Evolutionary conservation across 371 early-diverging fungal genomes (phyloP).

Genomic region (Blakeslea trispora): DNA sequence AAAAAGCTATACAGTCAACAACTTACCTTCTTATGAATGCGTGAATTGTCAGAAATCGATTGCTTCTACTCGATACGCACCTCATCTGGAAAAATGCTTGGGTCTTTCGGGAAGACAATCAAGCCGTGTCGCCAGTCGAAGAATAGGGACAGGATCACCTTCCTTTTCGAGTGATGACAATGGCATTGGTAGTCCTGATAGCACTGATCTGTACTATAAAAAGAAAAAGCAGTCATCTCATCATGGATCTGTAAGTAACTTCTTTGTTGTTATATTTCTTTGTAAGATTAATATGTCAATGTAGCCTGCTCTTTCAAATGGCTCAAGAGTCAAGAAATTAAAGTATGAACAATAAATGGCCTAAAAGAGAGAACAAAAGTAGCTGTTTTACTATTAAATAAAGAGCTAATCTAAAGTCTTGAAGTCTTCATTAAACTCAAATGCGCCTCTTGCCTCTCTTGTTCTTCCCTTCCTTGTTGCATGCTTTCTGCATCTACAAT

Average conservation of each 20-base stretch:
- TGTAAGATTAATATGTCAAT: neutral
- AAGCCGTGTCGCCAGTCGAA: slow-evolving; percentile 63
- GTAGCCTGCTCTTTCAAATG: slow-evolving; percentile 23
- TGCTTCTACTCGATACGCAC: slow-evolving; percentile 83
- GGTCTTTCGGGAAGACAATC: slow-evolving; percentile 77
- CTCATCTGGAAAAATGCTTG: slow-evolving; percentile 89
- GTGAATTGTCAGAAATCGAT: slow-evolving; percentile 74
- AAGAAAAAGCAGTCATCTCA: slow-evolving; percentile 9
- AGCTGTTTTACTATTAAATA: neutral
- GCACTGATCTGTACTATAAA: slow-evolving; percentile 16
- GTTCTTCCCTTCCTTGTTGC: neutral
- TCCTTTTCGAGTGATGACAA: slow-evolving; percentile 31
- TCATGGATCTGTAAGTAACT: slow-evolving; percentile 18
- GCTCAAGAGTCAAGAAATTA: slow-evolving; percentile 36
- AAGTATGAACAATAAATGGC: slow-evolving; percentile 20
- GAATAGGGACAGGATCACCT: slow-evolving; percentile 35
- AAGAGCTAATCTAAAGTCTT: no score
- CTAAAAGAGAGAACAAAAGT: neutral
- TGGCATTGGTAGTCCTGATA: slow-evolving; percentile 18
- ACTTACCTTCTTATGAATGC: slow-evolving; percentile 71
- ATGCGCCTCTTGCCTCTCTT: neutral
- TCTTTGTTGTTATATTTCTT: neutral
- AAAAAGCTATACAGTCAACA: slow-evolving; percentile 57
- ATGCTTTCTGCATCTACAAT: slow-evolving; percentile 20
- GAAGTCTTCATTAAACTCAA: no score